These are phyloP conservation scores for barrel medic (Medicago truncatula) DNA, from an alignment of 306 rosid genomes.

Conservation along the genomic window MtrunA17r5.0-ANR NC_053049.1:36579001-36579500, in stretches of 20 bases:
- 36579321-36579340: slow-evolving; percentile 20
- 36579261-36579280: slow-evolving; percentile 8
- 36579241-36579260: too few species aligned
- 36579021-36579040: too few species aligned
- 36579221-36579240: too few species aligned
- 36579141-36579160: background rate
- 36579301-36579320: background rate
- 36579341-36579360: background rate
- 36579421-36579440: slow-evolving; percentile 34
- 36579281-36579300: background rate
- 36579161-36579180: background rate
- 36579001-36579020: too few species aligned
- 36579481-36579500: slow-evolving; percentile 89
- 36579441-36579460: slow-evolving; percentile 25
- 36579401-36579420: slow-evolving; percentile 28
- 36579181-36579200: background rate
- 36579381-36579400: background rate
- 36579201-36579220: background rate
- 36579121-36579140: too few species aligned
- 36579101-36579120: too few species aligned
- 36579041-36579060: too few species aligned
- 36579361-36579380: slow-evolving; percentile 30
- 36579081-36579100: too few species aligned
- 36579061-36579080: too few species aligned
- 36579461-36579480: slow-evolving; percentile 34